Base-by-base conservation (phyloP, 2,329 filamentous ascomycete genomes). In the Fusarium sp. region DNA sequence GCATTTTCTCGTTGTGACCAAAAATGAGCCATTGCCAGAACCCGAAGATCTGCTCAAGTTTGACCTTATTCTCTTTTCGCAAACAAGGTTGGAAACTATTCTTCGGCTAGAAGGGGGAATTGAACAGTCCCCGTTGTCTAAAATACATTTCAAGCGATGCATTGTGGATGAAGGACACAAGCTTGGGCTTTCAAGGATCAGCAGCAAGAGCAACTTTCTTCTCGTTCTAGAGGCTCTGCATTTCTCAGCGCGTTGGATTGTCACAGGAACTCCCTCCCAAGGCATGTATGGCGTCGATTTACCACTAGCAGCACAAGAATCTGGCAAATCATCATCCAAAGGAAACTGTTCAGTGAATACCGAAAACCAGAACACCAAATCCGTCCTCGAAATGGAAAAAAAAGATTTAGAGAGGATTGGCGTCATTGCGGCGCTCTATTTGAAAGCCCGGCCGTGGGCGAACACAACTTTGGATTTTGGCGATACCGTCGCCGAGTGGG, bases 131-230 rank as follows among this genome's bases (percentile, higher is more conserved):
- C 87, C 91, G 0, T 78, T 97, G 18, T 88, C 88, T 37, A 79
- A 87, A 10, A 78, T 97, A 5, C 93, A 93, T 70, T 97, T 95
- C 85, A 90, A 97, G 72, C 86, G 95, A 3, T 90, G 96, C 45
- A 94, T 98, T 43, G 91, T 97, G 18, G 95, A 98, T 67, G 95
- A 97, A 82, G 95, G 95, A 0, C 94, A 97, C 76, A 91, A 87
- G 60, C 89, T 97, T 59, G 92, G 93, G 0, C 90, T 91, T 36
- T 87, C 86, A 1, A 85, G 79, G 4, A 77, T 79, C 8, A 81
- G 81, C 11, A 82, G 81, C 50, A 87, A 83, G 69, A 93, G 88
- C 42, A 82, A 85, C 39, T 72, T 88, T 7, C 79, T 87, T 20
- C 74, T 80, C 4, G 81, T 83, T 3, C 76, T 90, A 3, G 84